phyloP scores from a whole-genome alignment of 2,329 filamentous ascomycete species.

The Sphaerulina vaccinii region DNA sequence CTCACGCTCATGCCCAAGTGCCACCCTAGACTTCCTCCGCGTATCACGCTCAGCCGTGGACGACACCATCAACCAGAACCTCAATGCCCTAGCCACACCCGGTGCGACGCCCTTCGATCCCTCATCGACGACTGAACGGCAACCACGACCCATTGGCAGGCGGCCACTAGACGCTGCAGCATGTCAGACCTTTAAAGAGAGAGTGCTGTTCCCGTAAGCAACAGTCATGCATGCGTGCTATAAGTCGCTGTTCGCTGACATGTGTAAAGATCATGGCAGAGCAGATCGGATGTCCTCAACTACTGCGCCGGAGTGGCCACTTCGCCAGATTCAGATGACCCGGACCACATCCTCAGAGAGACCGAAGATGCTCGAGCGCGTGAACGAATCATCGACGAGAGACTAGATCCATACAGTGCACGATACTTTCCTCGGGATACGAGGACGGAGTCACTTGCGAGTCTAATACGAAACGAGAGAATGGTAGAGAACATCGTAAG shows the following conservation, averaged over 20 bases:
- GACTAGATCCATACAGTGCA: constrained; percentile 86
- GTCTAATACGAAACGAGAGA: constrained; percentile 70
- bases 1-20: constrained; percentile 36
- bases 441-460: constrained; percentile 75
- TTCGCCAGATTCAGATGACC: constrained; percentile 82
- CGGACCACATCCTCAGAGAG: constrained; percentile 68
- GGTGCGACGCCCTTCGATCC: constrained; percentile 73
- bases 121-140: constrained; percentile 66
- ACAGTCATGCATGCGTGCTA: background rate
- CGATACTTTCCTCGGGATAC: constrained; percentile 78
- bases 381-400: constrained; percentile 77
- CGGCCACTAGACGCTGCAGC: constrained; percentile 58
- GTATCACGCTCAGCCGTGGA: constrained; percentile 81
- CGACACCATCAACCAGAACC: constrained; percentile 87
- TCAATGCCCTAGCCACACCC: constrained; percentile 84
- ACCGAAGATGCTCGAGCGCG: constrained; percentile 68
- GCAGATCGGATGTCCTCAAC: constrained; percentile 75
- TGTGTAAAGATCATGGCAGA: constrained; percentile 68
- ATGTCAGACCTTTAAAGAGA: constrained; percentile 71
- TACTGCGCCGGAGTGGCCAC: constrained; percentile 90
- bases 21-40: constrained; percentile 77
- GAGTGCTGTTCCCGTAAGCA: constrained; percentile 68
- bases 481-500: constrained; percentile 77
- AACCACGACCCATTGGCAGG: constrained; percentile 50
- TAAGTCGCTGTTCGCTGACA: background rate